Evolutionary conservation across 106 monocot species (phyloP).

Genomic region (Platanthera guangdongensis): DNA sequence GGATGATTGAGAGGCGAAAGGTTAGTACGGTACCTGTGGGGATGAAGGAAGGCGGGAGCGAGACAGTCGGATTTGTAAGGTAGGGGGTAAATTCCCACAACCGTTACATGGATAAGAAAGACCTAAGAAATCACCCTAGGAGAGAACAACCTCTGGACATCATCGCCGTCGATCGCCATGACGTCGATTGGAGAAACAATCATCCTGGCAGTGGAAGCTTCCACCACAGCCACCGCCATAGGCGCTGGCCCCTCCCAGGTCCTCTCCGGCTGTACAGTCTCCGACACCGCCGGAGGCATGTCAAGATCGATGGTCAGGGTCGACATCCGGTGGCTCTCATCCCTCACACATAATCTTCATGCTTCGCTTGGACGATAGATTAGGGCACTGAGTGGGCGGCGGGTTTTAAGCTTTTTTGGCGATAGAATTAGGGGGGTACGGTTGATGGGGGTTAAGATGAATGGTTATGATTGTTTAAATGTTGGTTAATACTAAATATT

Average conservation of each 20-base stretch:
- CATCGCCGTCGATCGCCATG: slow-evolving; percentile 16
- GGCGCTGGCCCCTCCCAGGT: background rate
- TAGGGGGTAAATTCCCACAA: no score
- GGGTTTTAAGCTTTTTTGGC: no score
- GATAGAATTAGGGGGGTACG: no score
- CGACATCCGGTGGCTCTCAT: background rate
- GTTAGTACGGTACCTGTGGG: background rate
- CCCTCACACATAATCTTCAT: slow-evolving; percentile 1
- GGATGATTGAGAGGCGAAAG: background rate
- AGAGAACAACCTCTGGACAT: slow-evolving; percentile 14
- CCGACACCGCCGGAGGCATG: background rate
- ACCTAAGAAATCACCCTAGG: slow-evolving; percentile 18
- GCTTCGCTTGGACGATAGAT: no score
- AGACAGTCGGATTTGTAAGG: background rate
- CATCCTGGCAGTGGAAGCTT: background rate
- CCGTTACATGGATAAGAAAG: background rate
- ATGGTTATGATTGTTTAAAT: no score
- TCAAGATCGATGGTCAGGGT: slow-evolving; percentile 2
- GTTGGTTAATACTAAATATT: no score
- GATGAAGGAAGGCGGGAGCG: background rate
- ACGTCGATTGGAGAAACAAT: slow-evolving; percentile 11
- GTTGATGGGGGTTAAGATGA: no score
- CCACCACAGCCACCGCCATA: background rate
- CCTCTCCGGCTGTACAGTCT: background rate
- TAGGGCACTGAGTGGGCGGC: no score